These are phyloP conservation scores for Osmanthus fragrans DNA, from an alignment of 257 asterid genomes.

Conservation along the genomic window DNA sequence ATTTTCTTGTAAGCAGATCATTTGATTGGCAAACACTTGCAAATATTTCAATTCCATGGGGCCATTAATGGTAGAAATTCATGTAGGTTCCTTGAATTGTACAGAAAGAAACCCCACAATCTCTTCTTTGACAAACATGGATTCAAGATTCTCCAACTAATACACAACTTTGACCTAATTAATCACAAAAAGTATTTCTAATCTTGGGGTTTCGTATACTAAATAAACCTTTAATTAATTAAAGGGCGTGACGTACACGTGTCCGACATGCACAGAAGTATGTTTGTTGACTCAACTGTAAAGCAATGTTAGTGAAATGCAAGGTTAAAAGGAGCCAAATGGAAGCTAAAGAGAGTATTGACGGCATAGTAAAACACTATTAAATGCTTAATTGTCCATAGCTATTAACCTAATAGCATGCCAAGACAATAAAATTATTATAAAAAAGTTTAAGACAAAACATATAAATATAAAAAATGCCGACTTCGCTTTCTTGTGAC, in stretches of 20 bases:
- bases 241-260: conserved; percentile 36
- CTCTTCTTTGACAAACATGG: conserved; percentile 3
- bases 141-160: conserved; percentile 43
- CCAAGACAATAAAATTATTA: no score
- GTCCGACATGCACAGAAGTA: conserved; percentile 38
- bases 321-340: conserved; percentile 45
- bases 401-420: no score
- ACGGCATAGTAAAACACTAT: conserved; percentile 40
- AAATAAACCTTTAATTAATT: conserved; percentile 15
- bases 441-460: no score
- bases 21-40: conserved; percentile 24
- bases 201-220: conserved; percentile 9
- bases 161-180: conserved; percentile 41
- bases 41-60: conserved; percentile 31
- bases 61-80: conserved; percentile 30
- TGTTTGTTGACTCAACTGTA: conserved; percentile 27
- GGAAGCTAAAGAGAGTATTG: conserved; percentile 37
- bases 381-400: conserved; percentile 1
- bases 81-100: conserved; percentile 28
- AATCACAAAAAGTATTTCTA: conserved; percentile 20
- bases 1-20: conserved; percentile 32
- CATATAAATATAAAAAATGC: conserved; percentile 38
- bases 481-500: conserved; percentile 63
- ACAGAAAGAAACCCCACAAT: background rate
- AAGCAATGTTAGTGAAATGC: background rate